Percentiles rank a stretch among this genome's conserved stretches.
Evolutionary conservation across 2,329 filamentous ascomycete genomes (phyloP).

Genomic region (Hymenotorrendiella dingleyae): DNA sequence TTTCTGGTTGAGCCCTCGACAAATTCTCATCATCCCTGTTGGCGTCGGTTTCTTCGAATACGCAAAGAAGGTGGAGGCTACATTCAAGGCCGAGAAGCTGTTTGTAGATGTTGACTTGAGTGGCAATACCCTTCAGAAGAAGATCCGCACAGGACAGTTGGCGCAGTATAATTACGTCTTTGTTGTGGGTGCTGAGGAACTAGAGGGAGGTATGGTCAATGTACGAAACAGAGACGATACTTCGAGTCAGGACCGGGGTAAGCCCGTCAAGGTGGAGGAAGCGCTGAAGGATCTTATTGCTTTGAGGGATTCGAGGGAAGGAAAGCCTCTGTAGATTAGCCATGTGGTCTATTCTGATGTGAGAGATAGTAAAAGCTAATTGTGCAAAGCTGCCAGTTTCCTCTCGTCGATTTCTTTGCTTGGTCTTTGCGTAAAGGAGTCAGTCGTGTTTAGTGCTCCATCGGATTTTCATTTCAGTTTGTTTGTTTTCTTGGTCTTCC

Average conservation of each 20-base stretch:
- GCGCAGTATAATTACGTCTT: conserved; percentile 82
- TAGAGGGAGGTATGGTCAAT: conserved; percentile 54
- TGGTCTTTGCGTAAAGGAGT: too few species aligned
- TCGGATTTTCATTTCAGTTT: too few species aligned
- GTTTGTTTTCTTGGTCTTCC: too few species aligned
- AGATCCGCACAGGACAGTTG: conserved; percentile 77
- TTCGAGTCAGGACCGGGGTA: conserved; percentile 54
- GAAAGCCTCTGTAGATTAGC: too few species aligned
- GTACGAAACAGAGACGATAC: conserved; percentile 60
- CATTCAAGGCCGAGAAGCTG: conserved; percentile 63
- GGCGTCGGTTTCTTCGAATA: conserved; percentile 68
- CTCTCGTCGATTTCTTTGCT: too few species aligned
- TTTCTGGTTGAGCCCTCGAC: conserved; percentile 81
- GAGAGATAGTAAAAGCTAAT: too few species aligned
- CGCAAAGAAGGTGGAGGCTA: conserved; percentile 64
- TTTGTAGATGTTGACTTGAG: conserved; percentile 66
- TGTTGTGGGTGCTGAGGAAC: conserved; percentile 58
- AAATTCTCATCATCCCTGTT: conserved; percentile 73
- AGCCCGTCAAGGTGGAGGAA: conserved; percentile 50
- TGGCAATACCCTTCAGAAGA: conserved; percentile 82
- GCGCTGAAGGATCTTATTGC: conserved; percentile 49
- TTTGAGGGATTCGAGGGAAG: conserved; percentile 43
- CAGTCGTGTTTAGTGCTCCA: too few species aligned
- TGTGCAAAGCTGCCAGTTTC: too few species aligned
- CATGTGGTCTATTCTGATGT: too few species aligned